Evolutionary conservation across 805 yeast genomes (phyloP).

Genomic region (Sungouiozyma ichnusensis): DNA sequence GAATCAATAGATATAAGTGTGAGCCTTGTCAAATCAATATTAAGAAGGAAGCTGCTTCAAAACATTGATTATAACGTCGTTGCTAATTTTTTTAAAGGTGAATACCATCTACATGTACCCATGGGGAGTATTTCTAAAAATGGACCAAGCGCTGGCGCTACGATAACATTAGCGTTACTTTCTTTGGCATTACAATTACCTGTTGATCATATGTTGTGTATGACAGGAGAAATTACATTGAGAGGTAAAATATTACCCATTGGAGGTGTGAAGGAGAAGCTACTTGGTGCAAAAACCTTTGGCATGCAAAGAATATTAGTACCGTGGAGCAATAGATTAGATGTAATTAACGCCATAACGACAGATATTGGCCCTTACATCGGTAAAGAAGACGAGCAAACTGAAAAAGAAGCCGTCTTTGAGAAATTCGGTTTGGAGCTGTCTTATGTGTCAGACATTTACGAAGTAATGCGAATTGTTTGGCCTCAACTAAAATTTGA

Average conservation of each 20-base stretch:
- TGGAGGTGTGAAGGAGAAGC: constrained; percentile 81
- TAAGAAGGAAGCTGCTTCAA: constrained; percentile 24
- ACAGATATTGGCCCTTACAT: constrained; percentile 16
- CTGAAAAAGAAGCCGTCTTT: constrained; percentile 19
- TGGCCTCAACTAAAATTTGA: constrained; percentile 36
- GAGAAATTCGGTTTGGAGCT: constrained; percentile 50
- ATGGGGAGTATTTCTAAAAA: constrained; percentile 76
- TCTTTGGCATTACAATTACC: constrained; percentile 62
- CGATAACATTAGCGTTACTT: constrained; percentile 72
- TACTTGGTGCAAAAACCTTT: constrained; percentile 86
- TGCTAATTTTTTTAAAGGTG: constrained; percentile 46
- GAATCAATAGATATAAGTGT: constrained; percentile 86
- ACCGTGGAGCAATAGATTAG: constrained; percentile 85
- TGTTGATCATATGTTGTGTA: constrained; percentile 57
- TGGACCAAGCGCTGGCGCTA: constrained; percentile 53
- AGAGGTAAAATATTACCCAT: constrained; percentile 76
- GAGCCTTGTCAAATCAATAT: constrained; percentile 70
- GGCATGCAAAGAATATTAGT: constrained; percentile 81
- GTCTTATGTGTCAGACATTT: constrained; percentile 61
- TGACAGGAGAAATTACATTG: constrained; percentile 83
- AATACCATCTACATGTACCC: constrained; percentile 79
- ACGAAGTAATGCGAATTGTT: constrained; percentile 63
- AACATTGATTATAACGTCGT: constrained; percentile 40
- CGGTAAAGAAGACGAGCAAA: not conserved
- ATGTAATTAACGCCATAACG: constrained; percentile 53